phyloP scores from a whole-genome alignment of 1,284 basidiomycete genomes.

The Malassezia sp. region DNA sequence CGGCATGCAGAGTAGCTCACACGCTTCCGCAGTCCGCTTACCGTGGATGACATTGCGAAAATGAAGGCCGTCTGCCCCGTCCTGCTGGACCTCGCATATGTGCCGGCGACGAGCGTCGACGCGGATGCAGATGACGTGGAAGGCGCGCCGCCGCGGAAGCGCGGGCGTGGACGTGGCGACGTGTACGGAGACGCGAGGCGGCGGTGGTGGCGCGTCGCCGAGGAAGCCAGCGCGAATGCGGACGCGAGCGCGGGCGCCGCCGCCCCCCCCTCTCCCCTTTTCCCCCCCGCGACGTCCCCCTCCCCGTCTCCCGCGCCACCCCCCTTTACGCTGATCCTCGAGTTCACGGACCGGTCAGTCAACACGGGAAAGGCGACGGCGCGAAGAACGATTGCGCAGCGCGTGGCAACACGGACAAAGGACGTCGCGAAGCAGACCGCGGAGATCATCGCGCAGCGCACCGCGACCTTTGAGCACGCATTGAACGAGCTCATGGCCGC shows the following conservation, averaged over 20 bases:
- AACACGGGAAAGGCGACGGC: constrained; percentile 23
- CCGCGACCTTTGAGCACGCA: constrained; percentile 40
- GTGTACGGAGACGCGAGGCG: too few relatives aligned
- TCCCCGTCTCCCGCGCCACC: too few relatives aligned
- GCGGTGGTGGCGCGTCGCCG: too few relatives aligned
- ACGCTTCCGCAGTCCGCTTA: constrained; percentile 56
- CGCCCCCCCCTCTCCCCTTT: too few relatives aligned
- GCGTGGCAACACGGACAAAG: neutral
- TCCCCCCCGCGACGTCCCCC: too few relatives aligned
- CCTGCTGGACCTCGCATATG: constrained; percentile 69
- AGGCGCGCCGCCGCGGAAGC: constrained; percentile 16
- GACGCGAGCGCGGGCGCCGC: too few relatives aligned
- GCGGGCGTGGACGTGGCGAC: constrained; percentile 22
- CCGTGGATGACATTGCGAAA: constrained; percentile 66
- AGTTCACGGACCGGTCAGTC: constrained; percentile 7
- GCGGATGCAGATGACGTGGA: constrained; percentile 19
- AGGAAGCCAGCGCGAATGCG: constrained; percentile 12
- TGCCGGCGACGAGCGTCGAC: constrained; percentile 48
- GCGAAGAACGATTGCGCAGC: constrained; percentile 26
- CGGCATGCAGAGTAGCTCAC: neutral
- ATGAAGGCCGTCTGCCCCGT: constrained; percentile 78
- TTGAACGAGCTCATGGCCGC: constrained; percentile 36
- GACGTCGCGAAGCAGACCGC: neutral
- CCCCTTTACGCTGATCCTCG: constrained; percentile 15
- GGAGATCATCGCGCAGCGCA: constrained; percentile 34